Evolutionary conservation across 169 alveolate genomes (phyloP), one percentile per base, ranked within the genome.

Genomic region (Ichthyophthirius multifiliis): DNA sequence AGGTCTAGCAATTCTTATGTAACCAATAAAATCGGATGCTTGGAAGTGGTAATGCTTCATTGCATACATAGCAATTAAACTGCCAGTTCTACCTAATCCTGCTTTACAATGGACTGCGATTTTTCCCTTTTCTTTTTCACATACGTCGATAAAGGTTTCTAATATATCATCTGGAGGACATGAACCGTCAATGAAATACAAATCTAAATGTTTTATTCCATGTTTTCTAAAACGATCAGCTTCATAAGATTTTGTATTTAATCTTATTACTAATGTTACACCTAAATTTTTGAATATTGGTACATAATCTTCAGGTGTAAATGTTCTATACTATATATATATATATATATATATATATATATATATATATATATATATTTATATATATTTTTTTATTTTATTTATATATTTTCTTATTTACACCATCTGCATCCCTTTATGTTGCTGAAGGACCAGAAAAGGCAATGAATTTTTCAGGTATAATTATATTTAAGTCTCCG

Each of bases 21-120:
- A 96, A 4, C 98, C 99, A 27, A 96, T 96, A 92, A 97, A 97
- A 20, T 95, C 97, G n/a, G 94, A 91, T n/a, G 98, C 98, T 3
- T 97, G 95, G 65, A 97, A 95, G 80, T 88, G 85, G 82, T 82
- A 93, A 79, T 95, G 93, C 63, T 94, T 94, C 88, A 96, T 93
- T 0, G 97, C 98, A 78, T 95, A 97, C 76, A 94, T 89, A 34
- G 98, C 99, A 12, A 97, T 95, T 47, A 97, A 86, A 18, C 98
- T 92, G 30, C 99, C 99, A 18, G 99, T 96, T 63, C 99, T 89
- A 16, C 99, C 99, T 31, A 97, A 92, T 1, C 99, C 99, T 43
- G 99, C 99, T 83, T 97, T 96, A 88, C 99, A 97, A 86, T 97
- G 99, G 7, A 97, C 98, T 41, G 99, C 99, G 30, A 97, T 88